Percentiles rank a stretch among this genome's conserved stretches.
phyloP scores from a whole-genome alignment of 495 filamentous ascomycete species.

The Pseudoneurospora amorphoporcata region DNA sequence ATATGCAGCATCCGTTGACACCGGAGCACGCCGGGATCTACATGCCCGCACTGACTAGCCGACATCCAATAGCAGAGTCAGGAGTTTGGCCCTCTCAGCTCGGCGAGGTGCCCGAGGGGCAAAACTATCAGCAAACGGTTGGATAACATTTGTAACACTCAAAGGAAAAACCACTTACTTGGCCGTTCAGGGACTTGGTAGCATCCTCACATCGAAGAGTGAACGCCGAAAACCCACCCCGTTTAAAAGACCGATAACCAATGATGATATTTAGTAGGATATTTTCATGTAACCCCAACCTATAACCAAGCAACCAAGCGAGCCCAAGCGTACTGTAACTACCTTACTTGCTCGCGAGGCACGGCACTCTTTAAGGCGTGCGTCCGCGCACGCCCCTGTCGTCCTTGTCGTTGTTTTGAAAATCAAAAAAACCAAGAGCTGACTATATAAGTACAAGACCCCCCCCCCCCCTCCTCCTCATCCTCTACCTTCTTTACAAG shows the following conservation, averaged over 20 bases:
- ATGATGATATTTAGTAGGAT: not conserved
- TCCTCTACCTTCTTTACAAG: not conserved
- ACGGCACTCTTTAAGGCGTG: not conserved
- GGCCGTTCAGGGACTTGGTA: not conserved
- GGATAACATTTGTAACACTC: not conserved
- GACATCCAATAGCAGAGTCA: not conserved
- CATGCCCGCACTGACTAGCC: not conserved
- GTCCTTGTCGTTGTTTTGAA: not conserved
- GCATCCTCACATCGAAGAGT: not conserved
- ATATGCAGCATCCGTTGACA: not conserved
- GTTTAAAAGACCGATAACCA: not conserved
- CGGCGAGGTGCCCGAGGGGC: not conserved
- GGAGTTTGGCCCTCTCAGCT: not conserved
- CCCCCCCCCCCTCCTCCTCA: not conserved
- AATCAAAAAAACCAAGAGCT: not conserved
- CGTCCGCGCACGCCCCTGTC: not conserved
- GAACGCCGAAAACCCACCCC: not conserved
- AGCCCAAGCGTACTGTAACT: constrained; percentile 1
- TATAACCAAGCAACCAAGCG: not conserved
- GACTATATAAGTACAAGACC: not conserved
- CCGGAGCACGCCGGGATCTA: not conserved
- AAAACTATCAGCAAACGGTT: not conserved
- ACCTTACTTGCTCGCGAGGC: not conserved
- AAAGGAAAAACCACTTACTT: not conserved
- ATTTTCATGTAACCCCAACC: not conserved